Evolutionary conservation across 768 basidiomycete species (phyloP).

Genomic region (Lentinula guzmanii): DNA sequence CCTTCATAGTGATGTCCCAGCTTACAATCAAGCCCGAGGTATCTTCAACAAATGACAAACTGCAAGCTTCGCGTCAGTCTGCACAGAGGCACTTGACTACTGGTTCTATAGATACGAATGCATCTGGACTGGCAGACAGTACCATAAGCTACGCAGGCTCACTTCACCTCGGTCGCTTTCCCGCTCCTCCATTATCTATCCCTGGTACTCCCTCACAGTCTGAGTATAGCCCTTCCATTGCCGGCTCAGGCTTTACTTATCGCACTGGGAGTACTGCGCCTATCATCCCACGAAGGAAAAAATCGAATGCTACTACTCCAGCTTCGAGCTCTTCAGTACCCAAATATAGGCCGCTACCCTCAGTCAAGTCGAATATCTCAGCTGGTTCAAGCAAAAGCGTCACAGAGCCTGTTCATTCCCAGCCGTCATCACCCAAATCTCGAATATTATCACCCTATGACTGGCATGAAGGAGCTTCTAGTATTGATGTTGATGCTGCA

Average conservation of each 20-base stretch:
- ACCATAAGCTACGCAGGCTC: slow-evolving; percentile 40
- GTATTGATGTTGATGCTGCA: slow-evolving; percentile 47
- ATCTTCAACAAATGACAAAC: not conserved
- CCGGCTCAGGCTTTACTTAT: slow-evolving; percentile 14
- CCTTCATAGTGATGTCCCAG: slow-evolving; percentile 6
- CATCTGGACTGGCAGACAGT: slow-evolving; percentile 52
- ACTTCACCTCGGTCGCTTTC: slow-evolving; percentile 43
- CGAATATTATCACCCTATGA: slow-evolving; percentile 36
- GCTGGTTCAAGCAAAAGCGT: not conserved
- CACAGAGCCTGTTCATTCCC: not conserved
- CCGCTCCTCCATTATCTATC: slow-evolving; percentile 43
- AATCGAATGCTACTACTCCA: not conserved
- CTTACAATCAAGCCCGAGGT: not conserved
- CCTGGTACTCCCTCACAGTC: slow-evolving; percentile 30
- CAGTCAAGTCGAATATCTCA: slow-evolving; percentile 1
- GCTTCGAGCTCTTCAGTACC: slow-evolving; percentile 4
- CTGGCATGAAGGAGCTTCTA: slow-evolving; percentile 59
- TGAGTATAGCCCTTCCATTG: not conserved
- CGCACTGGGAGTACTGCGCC: slow-evolving; percentile 3
- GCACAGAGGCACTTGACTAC: slow-evolving; percentile 25
- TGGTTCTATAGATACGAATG: slow-evolving; percentile 43
- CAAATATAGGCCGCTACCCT: slow-evolving; percentile 6
- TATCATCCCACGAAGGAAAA: not conserved
- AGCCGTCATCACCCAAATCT: slow-evolving; percentile 6
- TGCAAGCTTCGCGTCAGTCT: slow-evolving; percentile 5